Base-by-base conservation (phyloP, 345 rosid species). In the Ricinus communis region DNA sequence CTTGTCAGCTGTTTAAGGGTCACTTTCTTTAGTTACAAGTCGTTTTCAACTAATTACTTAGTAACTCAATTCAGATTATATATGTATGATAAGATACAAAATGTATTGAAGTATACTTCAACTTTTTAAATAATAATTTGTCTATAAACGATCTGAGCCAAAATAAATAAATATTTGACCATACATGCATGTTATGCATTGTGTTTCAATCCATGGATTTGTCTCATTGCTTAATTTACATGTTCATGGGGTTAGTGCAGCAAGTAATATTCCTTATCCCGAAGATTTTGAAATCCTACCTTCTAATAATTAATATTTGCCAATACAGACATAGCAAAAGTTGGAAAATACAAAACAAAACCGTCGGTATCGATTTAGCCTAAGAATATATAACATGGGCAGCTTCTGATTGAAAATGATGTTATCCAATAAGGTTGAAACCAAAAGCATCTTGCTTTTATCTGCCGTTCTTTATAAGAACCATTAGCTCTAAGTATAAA, bases 401-500 rank as follows among this genome's bases (percentile, higher is more conserved):
- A 38, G 53, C 28, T 60, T 69, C 58, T 61, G 69, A 60, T 45
- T 28, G 77, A 76, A 73, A 69, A 65, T 45, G 75, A 76, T 54
- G 21, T 60, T 24, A 47, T 36, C 36, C 52, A 43, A 63, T 47
- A 25, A 33, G 60, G 59, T 46, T 36, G 22, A 75, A 58, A 68
- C 70, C 49, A 27, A 61, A 69, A 40, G 70, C 70, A 74, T 74
- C 70, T 47, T 55, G 56, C 22, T 54, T 60, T 31, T 28, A 33
- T 60, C 36, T 14, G 9, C 21, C 18, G n/a, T 24, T 58, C 25
- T 50, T 8, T 21, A 30, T 61, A 62, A 63, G 21, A 51, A 67
- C 68, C 12, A 28, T 62, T 56, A 45, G 18, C 60, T 66, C 49
- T 36, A 60, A n/a, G n/a, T n/a, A n/a, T n/a, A n/a, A n/a, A n/a